These are phyloP conservation scores for Fusarium sp. DNA, from an alignment of 2,329 filamentous ascomycete genomes.

Conservation along the genomic window DNA sequence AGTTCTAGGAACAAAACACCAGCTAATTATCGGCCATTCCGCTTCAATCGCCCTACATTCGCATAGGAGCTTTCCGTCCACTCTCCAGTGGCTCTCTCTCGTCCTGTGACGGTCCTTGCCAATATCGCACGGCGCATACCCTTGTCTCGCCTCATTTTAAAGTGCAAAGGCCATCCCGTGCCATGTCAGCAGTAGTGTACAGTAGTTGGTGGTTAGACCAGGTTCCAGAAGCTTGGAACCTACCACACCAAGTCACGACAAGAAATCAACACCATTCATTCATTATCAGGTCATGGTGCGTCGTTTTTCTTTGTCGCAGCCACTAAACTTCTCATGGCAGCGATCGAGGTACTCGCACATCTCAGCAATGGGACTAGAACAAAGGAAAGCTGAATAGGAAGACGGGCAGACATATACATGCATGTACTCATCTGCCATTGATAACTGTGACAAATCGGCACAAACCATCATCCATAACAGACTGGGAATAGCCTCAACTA, in stretches of 20 bases:
- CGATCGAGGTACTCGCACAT: too few species aligned
- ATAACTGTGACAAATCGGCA: too few species aligned
- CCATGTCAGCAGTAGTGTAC: constrained; percentile 4
- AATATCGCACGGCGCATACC: constrained; percentile 5
- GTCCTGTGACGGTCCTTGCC: neutral
- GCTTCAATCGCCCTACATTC: neutral
- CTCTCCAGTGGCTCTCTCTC: neutral
- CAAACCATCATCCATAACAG: too few species aligned
- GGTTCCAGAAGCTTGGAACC: neutral
- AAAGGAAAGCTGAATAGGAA: too few species aligned
- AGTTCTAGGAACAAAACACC: constrained; percentile 6
- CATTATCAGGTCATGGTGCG: too few species aligned
- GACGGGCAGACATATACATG: too few species aligned
- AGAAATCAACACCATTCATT: too few species aligned
- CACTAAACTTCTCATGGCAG: too few species aligned
- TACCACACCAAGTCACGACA: neutral
- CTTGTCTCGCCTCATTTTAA: neutral
- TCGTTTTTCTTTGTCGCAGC: too few species aligned
- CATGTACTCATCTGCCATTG: too few species aligned
- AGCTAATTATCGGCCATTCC: constrained; percentile 3
- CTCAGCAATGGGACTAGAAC: too few species aligned
- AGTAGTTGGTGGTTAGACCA: neutral
- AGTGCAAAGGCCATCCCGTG: constrained; percentile 7
- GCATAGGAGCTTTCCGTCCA: neutral
- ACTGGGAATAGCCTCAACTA: too few species aligned